A percentile compares a stretch with the other conserved stretches of the same genome.
These are phyloP conservation scores for Phytopythium delawarense DNA, from an alignment of 352 stramenopile genomes.

Conservation along the genomic window DNA sequence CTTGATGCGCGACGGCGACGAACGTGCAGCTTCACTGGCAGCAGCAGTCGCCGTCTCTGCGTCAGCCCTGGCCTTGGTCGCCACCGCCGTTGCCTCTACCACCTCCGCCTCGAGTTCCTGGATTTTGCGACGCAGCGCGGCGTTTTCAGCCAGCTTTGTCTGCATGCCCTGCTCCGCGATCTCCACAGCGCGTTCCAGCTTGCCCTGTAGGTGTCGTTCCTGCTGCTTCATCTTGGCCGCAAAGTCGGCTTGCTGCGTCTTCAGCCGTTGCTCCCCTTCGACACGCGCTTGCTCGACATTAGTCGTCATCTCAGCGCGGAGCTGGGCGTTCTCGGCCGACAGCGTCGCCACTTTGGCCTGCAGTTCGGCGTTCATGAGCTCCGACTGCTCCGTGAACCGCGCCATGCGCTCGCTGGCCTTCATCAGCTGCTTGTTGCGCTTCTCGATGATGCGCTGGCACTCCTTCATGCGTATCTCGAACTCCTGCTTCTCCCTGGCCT, in stretches of 20 bases:
- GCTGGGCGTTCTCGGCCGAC: conserved; percentile 27
- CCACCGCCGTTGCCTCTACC: background rate
- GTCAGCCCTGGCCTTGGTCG: background rate
- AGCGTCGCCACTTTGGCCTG: conserved; percentile 34
- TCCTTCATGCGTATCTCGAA: conserved; percentile 69
- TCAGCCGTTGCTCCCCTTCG: conserved; percentile 28
- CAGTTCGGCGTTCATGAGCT: conserved; percentile 41
- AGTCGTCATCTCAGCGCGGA: conserved; percentile 21
- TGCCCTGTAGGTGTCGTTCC: conserved; percentile 10
- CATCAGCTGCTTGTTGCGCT: conserved; percentile 83
- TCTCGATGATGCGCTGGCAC: conserved; percentile 80
- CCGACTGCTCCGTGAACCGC: conserved; percentile 57
- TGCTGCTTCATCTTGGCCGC: conserved; percentile 26
- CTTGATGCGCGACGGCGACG: conserved; percentile 23
- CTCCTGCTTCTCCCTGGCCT: conserved; percentile 56
- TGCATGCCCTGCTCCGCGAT: conserved; percentile 12
- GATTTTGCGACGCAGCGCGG: conserved; percentile 16
- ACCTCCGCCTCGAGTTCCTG: conserved; percentile 38
- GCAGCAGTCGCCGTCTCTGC: background rate
- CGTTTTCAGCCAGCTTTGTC: conserved; percentile 27
- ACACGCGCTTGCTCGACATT: conserved; percentile 19
- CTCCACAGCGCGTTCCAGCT: background rate
- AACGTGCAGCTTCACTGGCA: conserved; percentile 12
- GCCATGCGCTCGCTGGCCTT: conserved; percentile 76
- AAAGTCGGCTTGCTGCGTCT: conserved; percentile 25